Evolutionary conservation across 495 filamentous ascomycete species (phyloP), one percentile per base, ranked within the genome.

Genomic region (Penicillium roqueforti): DNA sequence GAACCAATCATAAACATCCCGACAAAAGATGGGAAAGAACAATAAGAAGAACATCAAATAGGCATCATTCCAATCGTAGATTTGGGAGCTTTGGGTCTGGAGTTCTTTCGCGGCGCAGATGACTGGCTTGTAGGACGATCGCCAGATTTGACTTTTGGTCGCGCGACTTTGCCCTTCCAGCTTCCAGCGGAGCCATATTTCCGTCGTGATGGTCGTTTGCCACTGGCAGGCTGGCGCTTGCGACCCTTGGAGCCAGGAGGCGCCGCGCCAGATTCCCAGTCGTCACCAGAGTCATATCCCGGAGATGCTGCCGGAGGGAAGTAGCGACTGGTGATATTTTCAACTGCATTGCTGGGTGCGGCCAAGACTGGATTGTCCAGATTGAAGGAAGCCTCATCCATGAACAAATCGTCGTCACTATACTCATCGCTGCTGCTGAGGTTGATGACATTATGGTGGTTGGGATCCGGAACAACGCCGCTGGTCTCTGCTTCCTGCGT

Each of bases 371-470:
- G 62, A n/a, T 68, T 59, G 25, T 70, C 69, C 8, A 69, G 51
- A 29, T 70, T 68, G 23, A 73, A 61, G 11, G 71, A 68, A 9
- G 64, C 65, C 14, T 79, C 69, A 22, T 73, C 71, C 19, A 57
- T 55, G 18, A 71, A 68, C 40, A 76, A 57, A 38, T 78, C 76
- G 26, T 73, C 73, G 32, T 77, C 76, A 23, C 81, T 76, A 51
- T 69, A 77, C 32, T 87, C 85, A 37, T 87, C 84, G 29, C 77
- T 79, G 54, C 82, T 86, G 58, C 85, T 76, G 25, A 87, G 74
- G 55, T 86, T 80, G 58, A 91, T 86, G 18, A 91, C 80, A 55
- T 84, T 83, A 56, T 78, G 74, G 53, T 83, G 80, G 53, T 86
- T 83, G 6, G 77, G 79, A 49, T 78, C 75, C 23, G 73, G 74